These are phyloP conservation scores for Colletotrichum melonis DNA, from an alignment of 2,329 filamentous ascomycete genomes.

Conservation along the genomic window DNA sequence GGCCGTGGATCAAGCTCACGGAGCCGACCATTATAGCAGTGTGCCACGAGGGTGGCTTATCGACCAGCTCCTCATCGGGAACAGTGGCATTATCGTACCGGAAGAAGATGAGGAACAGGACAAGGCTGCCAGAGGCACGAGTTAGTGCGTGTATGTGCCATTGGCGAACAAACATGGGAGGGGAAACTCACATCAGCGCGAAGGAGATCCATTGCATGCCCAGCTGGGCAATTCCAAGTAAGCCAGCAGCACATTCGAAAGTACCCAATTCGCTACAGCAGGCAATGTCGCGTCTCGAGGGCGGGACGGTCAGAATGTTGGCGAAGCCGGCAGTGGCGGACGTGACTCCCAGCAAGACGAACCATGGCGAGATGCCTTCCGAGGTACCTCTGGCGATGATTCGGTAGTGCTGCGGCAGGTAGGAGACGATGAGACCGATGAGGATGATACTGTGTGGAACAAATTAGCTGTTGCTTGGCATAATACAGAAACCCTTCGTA, in stretches of 20 bases:
- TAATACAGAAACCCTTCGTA: too few species aligned
- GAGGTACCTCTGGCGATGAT: slow-evolving; percentile 89
- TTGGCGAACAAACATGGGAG: not conserved
- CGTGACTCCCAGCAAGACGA: slow-evolving; percentile 92
- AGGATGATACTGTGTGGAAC: slow-evolving; percentile 72
- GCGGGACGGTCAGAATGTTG: slow-evolving; percentile 90
- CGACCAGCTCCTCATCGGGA: slow-evolving; percentile 60
- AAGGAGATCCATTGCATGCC: slow-evolving; percentile 94
- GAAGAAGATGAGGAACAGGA: slow-evolving; percentile 96
- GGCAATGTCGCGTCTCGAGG: slow-evolving; percentile 82
- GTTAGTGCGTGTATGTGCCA: not conserved
- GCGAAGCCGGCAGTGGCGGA: slow-evolving; percentile 90
- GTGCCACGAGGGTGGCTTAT: slow-evolving; percentile 75
- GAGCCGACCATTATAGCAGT: slow-evolving; percentile 82
- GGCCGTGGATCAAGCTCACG: slow-evolving; percentile 79
- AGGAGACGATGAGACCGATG: slow-evolving; percentile 89
- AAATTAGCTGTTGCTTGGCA: slow-evolving; percentile 35
- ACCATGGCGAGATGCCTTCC: slow-evolving; percentile 95
- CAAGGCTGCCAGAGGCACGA: slow-evolving; percentile 66
- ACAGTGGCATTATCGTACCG: slow-evolving; percentile 69
- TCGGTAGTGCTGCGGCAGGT: slow-evolving; percentile 93
- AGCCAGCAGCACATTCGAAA: slow-evolving; percentile 85
- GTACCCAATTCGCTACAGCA: slow-evolving; percentile 87
- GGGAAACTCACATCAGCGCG: slow-evolving; percentile 79
- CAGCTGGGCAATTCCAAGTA: slow-evolving; percentile 91